Evolutionary conservation across 768 basidiomycete genomes (phyloP).

Genomic region (Pleurotus ostreatus): DNA sequence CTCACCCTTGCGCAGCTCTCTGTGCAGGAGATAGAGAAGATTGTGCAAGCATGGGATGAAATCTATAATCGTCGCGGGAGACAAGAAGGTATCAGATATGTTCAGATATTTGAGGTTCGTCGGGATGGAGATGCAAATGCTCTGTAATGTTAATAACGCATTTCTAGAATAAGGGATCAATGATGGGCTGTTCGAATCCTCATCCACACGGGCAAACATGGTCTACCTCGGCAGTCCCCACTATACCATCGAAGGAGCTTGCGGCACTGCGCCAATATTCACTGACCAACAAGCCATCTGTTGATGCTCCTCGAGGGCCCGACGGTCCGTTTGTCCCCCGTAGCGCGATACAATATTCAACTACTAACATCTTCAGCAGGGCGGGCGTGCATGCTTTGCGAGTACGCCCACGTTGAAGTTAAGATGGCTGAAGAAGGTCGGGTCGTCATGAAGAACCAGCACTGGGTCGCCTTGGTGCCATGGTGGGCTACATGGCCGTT

Average conservation of each 20-base stretch:
- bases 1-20: conserved; percentile 72
- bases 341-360: no score
- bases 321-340: conserved; percentile 24
- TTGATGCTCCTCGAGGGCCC: conserved; percentile 53
- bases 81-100: conserved; percentile 69
- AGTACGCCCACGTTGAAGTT: conserved; percentile 71
- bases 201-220: conserved; percentile 93
- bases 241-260: conserved; percentile 66
- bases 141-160: neutral
- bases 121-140: neutral
- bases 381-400: conserved; percentile 69
- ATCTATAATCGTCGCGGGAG: conserved; percentile 58
- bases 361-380: conserved; percentile 24
- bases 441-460: conserved; percentile 64
- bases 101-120: conserved; percentile 87
- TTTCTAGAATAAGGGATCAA: conserved; percentile 81
- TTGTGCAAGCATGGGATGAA: conserved; percentile 72
- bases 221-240: conserved; percentile 72
- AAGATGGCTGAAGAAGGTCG: conserved; percentile 45
- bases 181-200: conserved; percentile 95
- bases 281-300: conserved; percentile 24
- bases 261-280: conserved; percentile 50
- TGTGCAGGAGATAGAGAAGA: conserved; percentile 49
- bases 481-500: conserved; percentile 98
- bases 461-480: conserved; percentile 84